Conservation (phyloP, 2,329 filamentous ascomycete species). For the Rutstroemia sydowiana region DNA sequence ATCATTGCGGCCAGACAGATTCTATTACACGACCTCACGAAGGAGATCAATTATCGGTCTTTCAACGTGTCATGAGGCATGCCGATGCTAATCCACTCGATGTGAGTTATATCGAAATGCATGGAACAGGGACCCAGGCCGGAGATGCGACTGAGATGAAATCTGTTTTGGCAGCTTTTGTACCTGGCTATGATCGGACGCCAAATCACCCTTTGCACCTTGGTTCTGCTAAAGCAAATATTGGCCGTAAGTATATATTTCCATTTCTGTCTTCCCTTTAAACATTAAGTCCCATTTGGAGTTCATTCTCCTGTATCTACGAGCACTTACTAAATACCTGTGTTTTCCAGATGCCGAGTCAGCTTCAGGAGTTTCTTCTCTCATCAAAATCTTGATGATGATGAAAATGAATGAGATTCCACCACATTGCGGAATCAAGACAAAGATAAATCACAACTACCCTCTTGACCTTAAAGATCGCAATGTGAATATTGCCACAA, state of each 20-base stretch:
- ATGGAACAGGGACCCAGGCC: constrained; percentile 17
- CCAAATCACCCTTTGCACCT: constrained; percentile 10
- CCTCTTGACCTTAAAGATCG: constrained; percentile 29
- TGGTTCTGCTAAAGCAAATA: constrained; percentile 24
- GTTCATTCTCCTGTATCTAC: too few relatives aligned
- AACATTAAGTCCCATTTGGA: too few relatives aligned
- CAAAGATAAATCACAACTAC: constrained; percentile 15
- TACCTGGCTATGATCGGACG: constrained; percentile 9
- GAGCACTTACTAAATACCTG: too few relatives aligned
- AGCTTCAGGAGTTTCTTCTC: constrained; percentile 19
- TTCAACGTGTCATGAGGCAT: neutral
- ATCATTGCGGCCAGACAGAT: neutral
- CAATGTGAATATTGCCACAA: constrained; percentile 12
- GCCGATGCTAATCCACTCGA: neutral
- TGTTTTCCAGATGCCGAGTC: constrained; percentile 19
- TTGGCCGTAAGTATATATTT: constrained; percentile 2
- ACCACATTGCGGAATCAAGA: constrained; percentile 16
- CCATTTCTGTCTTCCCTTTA: too few relatives aligned
- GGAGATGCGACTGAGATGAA: constrained; percentile 17
- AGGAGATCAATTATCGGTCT: neutral
- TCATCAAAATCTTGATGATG: constrained; percentile 23
- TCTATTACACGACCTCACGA: neutral
- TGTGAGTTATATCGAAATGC: constrained; percentile 1
- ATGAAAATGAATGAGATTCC: constrained; percentile 16
- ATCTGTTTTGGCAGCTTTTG: constrained; percentile 11